Base-by-base conservation (phyloP, 257 asterid genomes). In the Lycium barbarum region DNA sequence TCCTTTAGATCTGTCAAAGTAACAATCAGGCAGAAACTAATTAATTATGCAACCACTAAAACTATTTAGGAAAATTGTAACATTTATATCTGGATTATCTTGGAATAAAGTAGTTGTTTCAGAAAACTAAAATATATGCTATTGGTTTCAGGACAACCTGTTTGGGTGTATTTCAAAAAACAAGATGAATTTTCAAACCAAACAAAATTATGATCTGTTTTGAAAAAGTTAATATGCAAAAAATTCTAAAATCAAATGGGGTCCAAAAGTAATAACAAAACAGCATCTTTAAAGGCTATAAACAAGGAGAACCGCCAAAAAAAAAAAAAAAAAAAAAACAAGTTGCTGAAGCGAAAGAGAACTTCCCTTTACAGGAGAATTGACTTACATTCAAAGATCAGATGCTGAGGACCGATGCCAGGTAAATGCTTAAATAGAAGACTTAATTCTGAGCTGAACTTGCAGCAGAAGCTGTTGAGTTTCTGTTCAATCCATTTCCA, bases 381-480 rank as follows among this genome's bases (percentile, higher is more conserved):
- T 49, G 87, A 88, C 95, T 68, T 82, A 93, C 98, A 95, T 91
- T 86, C 96, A 88, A 92, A 89, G 87, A 93, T 95, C 95, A 93
- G 84, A 88, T 87, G 94, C 88, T 83, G 92, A 90, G 91, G 93
- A 88, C 62, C 89, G 88, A 87, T 83, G 86, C 36, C 85, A 82
- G 65, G 65, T 70, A 82, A 79, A 86, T 49, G 84, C 83, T 85
- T 80, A 80, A 83, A 83, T 70, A 70, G 85, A 84, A 80, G 70
- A 80, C 84, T 87, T 88, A 89, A 83, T 83, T 91, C 45, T 86
- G 89, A 66, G 86, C 65, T 20, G 93, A 91, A 55, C 89, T 88
- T 84, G 95, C 86, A 83, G 95, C 87, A 76, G 88, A n/a, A 78
- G 92, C 86, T 86, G 91, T 83, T 84, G 91, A 86, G 85, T 80